Conservation (phyloP, 176 grass and related monocot species). For the Triticum aestivum region IWGSC_CS_RefSeq_v2.1 NC_057799.1:158366088-158366587, state of each 20-base stretch:
- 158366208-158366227: slow-evolving; percentile 45
- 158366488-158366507: background rate
- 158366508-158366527: background rate
- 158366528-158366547: background rate
- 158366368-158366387: slow-evolving; percentile 93
- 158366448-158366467: slow-evolving; percentile 55
- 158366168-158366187: background rate
- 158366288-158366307: slow-evolving; percentile 44
- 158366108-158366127: slow-evolving; percentile 36
- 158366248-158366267: background rate
- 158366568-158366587: background rate
- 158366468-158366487: background rate
- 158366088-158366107: slow-evolving; percentile 22
- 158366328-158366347: slow-evolving; percentile 41
- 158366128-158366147: background rate
- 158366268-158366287: slow-evolving; percentile 14
- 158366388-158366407: slow-evolving; percentile 97
- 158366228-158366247: background rate
- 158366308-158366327: background rate
- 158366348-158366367: slow-evolving; percentile 52
- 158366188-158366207: slow-evolving; percentile 33
- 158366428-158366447: slow-evolving; percentile 97
- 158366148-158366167: background rate
- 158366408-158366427: slow-evolving; percentile 96
- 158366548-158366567: background rate